These are phyloP conservation scores for Fusarium gaditjirri DNA, from an alignment of 2,329 filamentous ascomycete species.

Conservation along the genomic window DNA sequence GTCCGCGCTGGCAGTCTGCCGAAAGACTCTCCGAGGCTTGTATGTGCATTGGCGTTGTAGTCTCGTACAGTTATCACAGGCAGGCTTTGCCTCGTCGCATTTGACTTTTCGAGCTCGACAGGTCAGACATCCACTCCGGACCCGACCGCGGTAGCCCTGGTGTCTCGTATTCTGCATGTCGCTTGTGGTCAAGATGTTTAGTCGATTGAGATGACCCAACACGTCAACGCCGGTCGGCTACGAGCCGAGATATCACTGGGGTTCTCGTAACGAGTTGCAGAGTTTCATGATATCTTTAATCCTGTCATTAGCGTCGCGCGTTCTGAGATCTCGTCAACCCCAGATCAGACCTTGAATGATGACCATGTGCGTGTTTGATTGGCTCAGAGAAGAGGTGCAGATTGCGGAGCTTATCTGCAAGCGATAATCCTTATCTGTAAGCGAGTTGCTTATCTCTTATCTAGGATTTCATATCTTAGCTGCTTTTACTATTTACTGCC, in stretches of 20 bases:
- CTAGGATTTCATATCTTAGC: not conserved
- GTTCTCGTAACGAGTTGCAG: not conserved
- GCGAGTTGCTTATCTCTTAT: not conserved
- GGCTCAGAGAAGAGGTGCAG: not conserved
- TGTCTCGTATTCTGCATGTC: not conserved
- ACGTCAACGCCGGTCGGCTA: not conserved
- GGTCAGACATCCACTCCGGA: not conserved
- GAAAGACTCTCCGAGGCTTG: not conserved
- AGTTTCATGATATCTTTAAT: not conserved
- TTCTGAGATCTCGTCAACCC: not conserved
- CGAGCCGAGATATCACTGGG: not conserved
- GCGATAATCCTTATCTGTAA: not conserved
- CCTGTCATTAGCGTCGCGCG: no score
- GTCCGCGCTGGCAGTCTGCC: not conserved
- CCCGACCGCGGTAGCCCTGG: not conserved
- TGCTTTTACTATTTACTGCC: fast-evolving
- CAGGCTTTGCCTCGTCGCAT: not conserved
- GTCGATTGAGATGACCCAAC: not conserved
- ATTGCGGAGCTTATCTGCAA: not conserved
- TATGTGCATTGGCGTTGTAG: not conserved
- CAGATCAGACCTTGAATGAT: no score
- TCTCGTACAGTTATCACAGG: not conserved
- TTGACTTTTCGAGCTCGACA: constrained; percentile 2
- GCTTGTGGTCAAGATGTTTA: not conserved
- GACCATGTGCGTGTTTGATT: not conserved